A percentile compares a stretch with the other conserved stretches of the same genome.
Conservation (phyloP, 108 stramenopile species). For the Bacterosira constricta region DNA sequence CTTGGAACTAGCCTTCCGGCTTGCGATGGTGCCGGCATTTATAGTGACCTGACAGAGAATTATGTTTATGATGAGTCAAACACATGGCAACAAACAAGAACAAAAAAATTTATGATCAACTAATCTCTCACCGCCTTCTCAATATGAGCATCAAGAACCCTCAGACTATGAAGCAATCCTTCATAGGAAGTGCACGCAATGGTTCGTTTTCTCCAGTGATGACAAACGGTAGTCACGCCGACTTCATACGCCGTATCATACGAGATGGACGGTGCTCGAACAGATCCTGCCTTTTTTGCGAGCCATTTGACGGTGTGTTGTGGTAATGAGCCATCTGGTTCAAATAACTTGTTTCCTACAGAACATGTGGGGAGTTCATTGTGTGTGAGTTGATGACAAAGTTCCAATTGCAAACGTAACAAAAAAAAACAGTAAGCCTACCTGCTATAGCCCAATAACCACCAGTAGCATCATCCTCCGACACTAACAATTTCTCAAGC, state of each 20-base stretch:
- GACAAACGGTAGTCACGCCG: conserved; percentile 64
- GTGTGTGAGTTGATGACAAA: background rate
- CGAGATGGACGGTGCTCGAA: conserved; percentile 58
- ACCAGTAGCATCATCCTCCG: conserved; percentile 8
- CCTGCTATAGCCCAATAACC: conserved; percentile 71
- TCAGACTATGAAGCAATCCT: conserved; percentile 55
- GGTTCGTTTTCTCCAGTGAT: conserved; percentile 78
- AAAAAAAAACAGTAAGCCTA: conserved; percentile 13
- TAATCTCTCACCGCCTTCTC: conserved; percentile 53
- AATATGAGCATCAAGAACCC: conserved; percentile 61
- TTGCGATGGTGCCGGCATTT: conserved; percentile 25
- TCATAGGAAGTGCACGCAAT: conserved; percentile 57
- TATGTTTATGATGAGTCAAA: background rate
- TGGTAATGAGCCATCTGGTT: conserved; percentile 59
- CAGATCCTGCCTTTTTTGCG: conserved; percentile 65
- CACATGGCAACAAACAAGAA: background rate
- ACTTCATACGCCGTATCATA: conserved; percentile 81
- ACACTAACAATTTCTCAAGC: conserved; percentile 43
- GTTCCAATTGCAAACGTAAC: background rate
- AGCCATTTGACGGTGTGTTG: conserved; percentile 51
- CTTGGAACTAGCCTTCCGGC: conserved; percentile 14
- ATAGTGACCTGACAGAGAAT: conserved; percentile 17
- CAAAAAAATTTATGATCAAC: background rate
- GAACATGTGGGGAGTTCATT: background rate
- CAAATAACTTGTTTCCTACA: conserved; percentile 62